Evolutionary conservation across 1,284 basidiomycete genomes (phyloP), one percentile per base, ranked within the genome.

Genomic region (Taiwanofungus camphoratus): DNA sequence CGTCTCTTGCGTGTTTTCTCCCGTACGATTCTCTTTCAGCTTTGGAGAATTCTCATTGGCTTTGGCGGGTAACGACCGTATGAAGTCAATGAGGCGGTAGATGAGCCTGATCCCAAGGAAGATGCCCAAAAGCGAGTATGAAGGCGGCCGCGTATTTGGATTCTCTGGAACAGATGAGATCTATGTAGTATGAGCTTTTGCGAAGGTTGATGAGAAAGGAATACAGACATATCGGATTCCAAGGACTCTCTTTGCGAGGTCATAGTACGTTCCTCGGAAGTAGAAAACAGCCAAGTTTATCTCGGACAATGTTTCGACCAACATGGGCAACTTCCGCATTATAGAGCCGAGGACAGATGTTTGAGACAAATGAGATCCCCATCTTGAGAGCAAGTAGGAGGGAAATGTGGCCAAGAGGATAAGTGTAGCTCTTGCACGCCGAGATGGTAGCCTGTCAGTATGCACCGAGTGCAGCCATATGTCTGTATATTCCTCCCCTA

Each of bases 401-500:
- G 87, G 77, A 37, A 85, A 50, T 36, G 80, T 69, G 36, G 82
- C 76, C 22, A 91, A 68, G 13, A 92, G 69, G 33, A 90, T 67
- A 9, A 91, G 66, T 1, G 72, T 70, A 15, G 70, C 61, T 27
- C 82, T 74, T 9, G 68, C 55, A 44, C 62, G 56, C 26, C 50
- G 58, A 15, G 76, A 66, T 11, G 77, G 80, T 32, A 60, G 60
- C 26, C 65, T 57, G 12, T 61, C 56, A 9, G 60, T 60, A 33
- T 57, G 63, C 13, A 64, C 57, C 11, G 81, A 79, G 44, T 80
- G 77, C 42, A 84, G 78, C 77, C 89, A 85, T 23, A 89, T 84
- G 55, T 89, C 87, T 1, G 90, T 92, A 58, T 95, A 95, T 60
- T 95, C 91, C 63, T 95, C 91, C 12, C 91, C 91, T 0, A 94